Base-by-base conservation (phyloP, 345 rosid genomes). In the Trapa incisa region DNA sequence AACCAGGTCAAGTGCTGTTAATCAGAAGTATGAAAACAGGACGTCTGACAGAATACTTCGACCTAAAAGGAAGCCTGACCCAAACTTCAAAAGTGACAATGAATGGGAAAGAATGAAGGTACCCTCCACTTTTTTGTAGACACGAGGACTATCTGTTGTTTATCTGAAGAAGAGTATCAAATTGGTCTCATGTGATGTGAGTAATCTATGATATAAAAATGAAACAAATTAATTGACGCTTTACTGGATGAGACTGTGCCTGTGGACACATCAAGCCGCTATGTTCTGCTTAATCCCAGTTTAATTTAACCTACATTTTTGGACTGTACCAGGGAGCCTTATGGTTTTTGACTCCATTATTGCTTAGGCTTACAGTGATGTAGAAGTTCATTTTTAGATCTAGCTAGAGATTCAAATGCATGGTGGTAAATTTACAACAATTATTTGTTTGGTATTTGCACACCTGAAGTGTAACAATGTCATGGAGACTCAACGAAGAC, bases 41-140 rank as follows among this genome's bases (percentile, higher is more conserved):
- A 67, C 89, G 56, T 50, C 35, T 1, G 97, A 92, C 68, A 83
- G 91, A 76, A 79, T 86, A 65, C 78, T 89, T 63, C 83, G 82
- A 74, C 98, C 98, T n/a, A 75, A 73, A 57, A 82, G 80, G 65
- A 66, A 52, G 77, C 77, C 76, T 11, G 92, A 89, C 45, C 48
- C 38, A 9, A 52, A 52, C 37, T 52, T 36, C n/a, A 67, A 67
- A 61, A 64, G 73, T 6, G 68, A 69, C 37, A 42, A 50, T 63
- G 85, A 73, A 42, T 81, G 84, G 62, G 96, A 92, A 66, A 80
- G 71, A 76, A 86, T 88, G 86, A 87, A 89, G 90, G 98, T 88
- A 83, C 36, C 68, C 68, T 60, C 71, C 68, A 33, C 22, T 73
- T 35, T 12, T 50, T 37, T 45, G 11, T 47, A 15, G 3, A 47